phyloP scores from a whole-genome alignment of 2,329 filamentous ascomycete genomes.

The Aureobasidium sp. region DNA sequence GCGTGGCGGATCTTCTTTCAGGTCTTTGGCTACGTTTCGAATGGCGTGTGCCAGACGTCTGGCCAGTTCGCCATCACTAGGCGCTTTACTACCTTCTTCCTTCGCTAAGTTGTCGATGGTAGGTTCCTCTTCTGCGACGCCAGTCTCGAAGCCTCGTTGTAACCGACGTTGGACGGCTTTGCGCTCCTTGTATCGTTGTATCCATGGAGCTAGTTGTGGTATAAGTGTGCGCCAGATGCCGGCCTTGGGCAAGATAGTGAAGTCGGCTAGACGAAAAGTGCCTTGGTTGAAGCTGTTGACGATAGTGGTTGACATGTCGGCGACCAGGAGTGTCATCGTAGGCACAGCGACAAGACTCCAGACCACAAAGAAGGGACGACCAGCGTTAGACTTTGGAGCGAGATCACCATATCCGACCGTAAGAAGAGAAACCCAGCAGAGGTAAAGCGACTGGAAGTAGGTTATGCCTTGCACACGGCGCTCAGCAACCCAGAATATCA shows the following conservation, averaged over 20 bases:
- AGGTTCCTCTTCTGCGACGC: constrained; percentile 22
- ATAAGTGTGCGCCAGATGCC: constrained; percentile 47
- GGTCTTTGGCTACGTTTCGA: constrained; percentile 55
- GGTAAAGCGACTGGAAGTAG: constrained; percentile 80
- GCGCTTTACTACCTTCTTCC: constrained; percentile 32
- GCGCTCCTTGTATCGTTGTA: constrained; percentile 30
- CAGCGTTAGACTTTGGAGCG: constrained; percentile 67
- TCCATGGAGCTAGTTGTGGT: constrained; percentile 34
- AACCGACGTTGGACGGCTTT: constrained; percentile 33
- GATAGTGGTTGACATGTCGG: constrained; percentile 76
- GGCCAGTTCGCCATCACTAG: constrained; percentile 52
- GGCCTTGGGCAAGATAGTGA: constrained; percentile 57
- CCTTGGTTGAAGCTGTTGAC: constrained; percentile 59
- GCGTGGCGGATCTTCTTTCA: constrained; percentile 50
- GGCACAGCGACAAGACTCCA: constrained; percentile 83
- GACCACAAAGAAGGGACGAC: constrained; percentile 83
- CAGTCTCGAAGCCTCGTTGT: constrained; percentile 40
- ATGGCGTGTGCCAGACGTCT: constrained; percentile 63
- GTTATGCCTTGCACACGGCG: constrained; percentile 47
- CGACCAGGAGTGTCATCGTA: constrained; percentile 80
- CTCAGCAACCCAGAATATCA: constrained; percentile 63
- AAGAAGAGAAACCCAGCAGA: constrained; percentile 72
- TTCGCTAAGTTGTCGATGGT: constrained; percentile 40
- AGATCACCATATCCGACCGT: constrained; percentile 85
- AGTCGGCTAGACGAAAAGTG: constrained; percentile 55